Percentiles rank a stretch among this genome's conserved stretches.
phyloP scores from a whole-genome alignment of 306 rosid species.

The Macrotyloma uniflorum region DNA sequence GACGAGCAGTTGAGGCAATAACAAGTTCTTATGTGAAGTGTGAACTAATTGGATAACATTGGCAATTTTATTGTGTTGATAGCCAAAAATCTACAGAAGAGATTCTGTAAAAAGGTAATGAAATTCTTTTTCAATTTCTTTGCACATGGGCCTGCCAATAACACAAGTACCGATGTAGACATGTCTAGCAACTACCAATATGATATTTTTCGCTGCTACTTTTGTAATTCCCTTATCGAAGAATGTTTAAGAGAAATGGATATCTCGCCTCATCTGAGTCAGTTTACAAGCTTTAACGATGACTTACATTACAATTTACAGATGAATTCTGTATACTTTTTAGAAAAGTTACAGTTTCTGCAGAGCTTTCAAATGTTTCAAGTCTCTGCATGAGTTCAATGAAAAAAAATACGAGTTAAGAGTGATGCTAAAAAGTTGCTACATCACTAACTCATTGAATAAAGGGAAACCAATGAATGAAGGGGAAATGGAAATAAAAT shows the following conservation, averaged over 20 bases:
- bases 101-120: neutral
- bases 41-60: neutral
- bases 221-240: neutral
- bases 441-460: neutral
- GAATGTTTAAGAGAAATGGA: neutral
- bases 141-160: neutral
- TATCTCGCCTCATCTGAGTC: neutral
- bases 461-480: neutral
- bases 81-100: neutral
- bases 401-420: neutral
- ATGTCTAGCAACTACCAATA: neutral
- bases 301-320: neutral
- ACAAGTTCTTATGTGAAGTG: neutral
- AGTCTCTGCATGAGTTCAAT: neutral
- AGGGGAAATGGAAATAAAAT: neutral
- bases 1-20: neutral
- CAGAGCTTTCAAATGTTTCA: neutral
- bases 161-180: neutral
- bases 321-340: neutral
- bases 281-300: too few relatives aligned
- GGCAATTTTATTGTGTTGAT: neutral
- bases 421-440: neutral
- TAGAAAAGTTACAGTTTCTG: neutral
- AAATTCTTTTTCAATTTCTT: neutral
- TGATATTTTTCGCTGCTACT: neutral